Percentiles rank a stretch among this genome's conserved stretches.
phyloP scores from a whole-genome alignment of 31 red algal genomes.

The Endocladia muricata region DNA sequence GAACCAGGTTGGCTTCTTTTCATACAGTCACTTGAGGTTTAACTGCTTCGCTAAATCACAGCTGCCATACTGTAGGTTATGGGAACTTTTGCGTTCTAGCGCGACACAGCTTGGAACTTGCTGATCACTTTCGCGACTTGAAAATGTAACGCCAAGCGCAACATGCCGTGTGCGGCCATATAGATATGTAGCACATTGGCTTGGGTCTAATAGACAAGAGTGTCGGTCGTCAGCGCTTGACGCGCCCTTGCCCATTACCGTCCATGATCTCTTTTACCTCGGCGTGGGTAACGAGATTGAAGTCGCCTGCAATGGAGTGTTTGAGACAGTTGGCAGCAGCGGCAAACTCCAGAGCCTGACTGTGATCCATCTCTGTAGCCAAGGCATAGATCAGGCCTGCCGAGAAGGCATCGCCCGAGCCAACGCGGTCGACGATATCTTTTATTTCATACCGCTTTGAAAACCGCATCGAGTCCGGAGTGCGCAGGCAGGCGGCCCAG shows the following conservation, averaged over 20 bases:
- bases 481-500: neutral
- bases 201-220: too few relatives aligned
- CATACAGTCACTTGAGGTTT: too few relatives aligned
- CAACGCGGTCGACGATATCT: neutral
- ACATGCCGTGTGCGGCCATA: too few relatives aligned
- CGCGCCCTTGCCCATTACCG: neutral
- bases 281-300: neutral
- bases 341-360: neutral
- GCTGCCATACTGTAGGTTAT: too few relatives aligned
- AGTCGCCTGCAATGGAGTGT: neutral
- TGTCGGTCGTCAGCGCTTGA: too few relatives aligned
- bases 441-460: neutral
- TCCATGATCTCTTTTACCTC: neutral
- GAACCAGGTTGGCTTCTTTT: too few relatives aligned
- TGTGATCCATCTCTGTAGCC: neutral
- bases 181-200: too few relatives aligned
- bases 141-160: too few relatives aligned
- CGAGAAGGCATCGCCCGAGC: neutral
- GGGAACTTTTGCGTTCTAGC: too few relatives aligned
- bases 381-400: neutral
- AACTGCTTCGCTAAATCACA: too few relatives aligned
- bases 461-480: neutral
- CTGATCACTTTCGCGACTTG: too few relatives aligned
- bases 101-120: too few relatives aligned
- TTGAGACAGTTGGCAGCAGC: neutral